These are phyloP conservation scores for Talaromyces sp. DNA, from an alignment of 2,329 filamentous ascomycete species.

Conservation along the genomic window DNA sequence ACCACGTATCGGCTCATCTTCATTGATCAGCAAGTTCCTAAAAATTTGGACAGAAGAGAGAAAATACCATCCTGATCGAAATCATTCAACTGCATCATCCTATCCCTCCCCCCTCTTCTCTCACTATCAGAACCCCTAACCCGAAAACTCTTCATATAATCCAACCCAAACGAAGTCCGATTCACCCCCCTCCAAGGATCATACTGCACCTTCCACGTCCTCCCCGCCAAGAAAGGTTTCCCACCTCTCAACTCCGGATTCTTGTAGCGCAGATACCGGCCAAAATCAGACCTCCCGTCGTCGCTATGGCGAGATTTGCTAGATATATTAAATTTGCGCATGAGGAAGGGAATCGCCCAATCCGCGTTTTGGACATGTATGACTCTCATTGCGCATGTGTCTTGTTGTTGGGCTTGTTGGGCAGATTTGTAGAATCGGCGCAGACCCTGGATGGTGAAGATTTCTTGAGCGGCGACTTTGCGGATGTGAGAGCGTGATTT, in stretches of 20 bases:
- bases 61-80: conserved; percentile 38
- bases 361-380: conserved; percentile 51
- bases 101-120: conserved; percentile 27
- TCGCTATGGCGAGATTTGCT: conserved; percentile 28
- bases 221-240: conserved; percentile 49
- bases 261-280: conserved; percentile 46
- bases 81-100: conserved; percentile 49
- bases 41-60: neutral
- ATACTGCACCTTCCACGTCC: conserved; percentile 46
- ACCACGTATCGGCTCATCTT: conserved; percentile 41
- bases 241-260: conserved; percentile 45
- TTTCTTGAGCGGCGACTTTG: conserved; percentile 47
- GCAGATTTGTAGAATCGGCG: conserved; percentile 38
- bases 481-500: conserved; percentile 34
- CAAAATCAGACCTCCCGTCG: conserved; percentile 42
- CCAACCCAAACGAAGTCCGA: conserved; percentile 47
- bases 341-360: conserved; percentile 47
- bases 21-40: too few relatives aligned
- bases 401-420: too few relatives aligned
- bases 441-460: conserved; percentile 41
- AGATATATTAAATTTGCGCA: conserved; percentile 50
- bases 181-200: conserved; percentile 50
- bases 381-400: conserved; percentile 28
- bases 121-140: neutral
- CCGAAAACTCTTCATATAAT: conserved; percentile 47